A percentile compares a stretch with the other conserved stretches of the same genome.
phyloP scores from a whole-genome alignment of 1,139 yeast genomes.

The Keqinozyma sinolaborantium region DNA sequence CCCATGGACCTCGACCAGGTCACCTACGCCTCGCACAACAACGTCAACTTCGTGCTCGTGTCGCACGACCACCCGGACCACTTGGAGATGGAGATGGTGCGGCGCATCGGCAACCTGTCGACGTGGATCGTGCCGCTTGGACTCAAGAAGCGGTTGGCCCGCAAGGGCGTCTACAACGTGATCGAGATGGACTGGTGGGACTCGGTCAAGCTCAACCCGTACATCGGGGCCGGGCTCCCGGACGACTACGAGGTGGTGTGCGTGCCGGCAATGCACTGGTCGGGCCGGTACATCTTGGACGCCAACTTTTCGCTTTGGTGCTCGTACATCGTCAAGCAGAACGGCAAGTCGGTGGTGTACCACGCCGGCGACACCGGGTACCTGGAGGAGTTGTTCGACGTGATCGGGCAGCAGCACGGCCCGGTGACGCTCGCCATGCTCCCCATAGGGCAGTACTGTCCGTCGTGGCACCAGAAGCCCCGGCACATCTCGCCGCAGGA shows the following conservation, averaged over 20 bases:
- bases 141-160: constrained; percentile 53
- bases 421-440: constrained; percentile 65
- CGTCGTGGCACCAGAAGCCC: constrained; percentile 91
- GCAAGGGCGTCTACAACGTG: constrained; percentile 52
- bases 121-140: constrained; percentile 91
- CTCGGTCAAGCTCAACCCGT: constrained; percentile 39
- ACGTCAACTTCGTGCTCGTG: constrained; percentile 69
- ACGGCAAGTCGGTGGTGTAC: constrained; percentile 68
- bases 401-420: constrained; percentile 64
- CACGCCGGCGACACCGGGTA: constrained; percentile 98
- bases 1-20: constrained; percentile 65
- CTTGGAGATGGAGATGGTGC: constrained; percentile 61
- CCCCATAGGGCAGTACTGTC: constrained; percentile 95
- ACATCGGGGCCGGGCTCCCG: constrained; percentile 23
- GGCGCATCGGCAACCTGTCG: constrained; percentile 54
- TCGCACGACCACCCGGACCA: constrained; percentile 97
- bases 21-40: constrained; percentile 44
- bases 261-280: constrained; percentile 98
- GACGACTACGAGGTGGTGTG: constrained; percentile 77
- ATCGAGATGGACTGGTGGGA: constrained; percentile 96
- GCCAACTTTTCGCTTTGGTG: constrained; percentile 86
- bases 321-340: constrained; percentile 65
- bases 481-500: constrained; percentile 85
- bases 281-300: constrained; percentile 76
- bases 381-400: constrained; percentile 61